Evolutionary conservation across 2,329 filamentous ascomycete species (phyloP).

Genomic region (Trichophyton benhamiae): DNA sequence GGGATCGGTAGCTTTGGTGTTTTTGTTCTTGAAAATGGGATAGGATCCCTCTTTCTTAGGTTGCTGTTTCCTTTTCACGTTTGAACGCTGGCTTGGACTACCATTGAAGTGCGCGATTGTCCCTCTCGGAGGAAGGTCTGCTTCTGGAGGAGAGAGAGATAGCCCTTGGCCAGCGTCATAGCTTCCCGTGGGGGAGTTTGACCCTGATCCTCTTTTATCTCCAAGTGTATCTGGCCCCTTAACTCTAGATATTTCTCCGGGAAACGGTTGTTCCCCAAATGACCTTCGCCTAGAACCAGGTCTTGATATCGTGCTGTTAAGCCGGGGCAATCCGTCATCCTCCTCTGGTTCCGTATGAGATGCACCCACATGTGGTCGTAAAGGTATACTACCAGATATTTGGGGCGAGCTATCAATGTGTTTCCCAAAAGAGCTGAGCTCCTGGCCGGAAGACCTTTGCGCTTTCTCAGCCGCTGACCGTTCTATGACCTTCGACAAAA

Average conservation of each 20-base stretch:
- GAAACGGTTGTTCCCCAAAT: neutral
- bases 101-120: neutral
- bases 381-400: neutral
- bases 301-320: neutral
- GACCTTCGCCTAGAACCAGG: neutral
- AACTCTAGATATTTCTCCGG: neutral
- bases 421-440: neutral
- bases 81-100: neutral
- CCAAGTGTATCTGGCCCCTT: neutral
- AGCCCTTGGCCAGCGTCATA: neutral
- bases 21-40: neutral
- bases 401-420: neutral
- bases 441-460: conserved; percentile 16
- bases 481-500: conserved; percentile 38
- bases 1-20: neutral
- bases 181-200: neutral
- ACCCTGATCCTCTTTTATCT: neutral
- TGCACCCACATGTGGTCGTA: neutral
- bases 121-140: neutral
- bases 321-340: neutral
- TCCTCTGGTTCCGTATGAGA: neutral
- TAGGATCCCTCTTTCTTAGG: neutral
- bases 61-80: neutral
- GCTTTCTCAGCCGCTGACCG: conserved; percentile 27
- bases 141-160: neutral